Percentiles rank a stretch among this genome's conserved stretches.
Evolutionary conservation across 164 flowering plant genomes (phyloP).

Genomic region (Litsea cubeba): DNA sequence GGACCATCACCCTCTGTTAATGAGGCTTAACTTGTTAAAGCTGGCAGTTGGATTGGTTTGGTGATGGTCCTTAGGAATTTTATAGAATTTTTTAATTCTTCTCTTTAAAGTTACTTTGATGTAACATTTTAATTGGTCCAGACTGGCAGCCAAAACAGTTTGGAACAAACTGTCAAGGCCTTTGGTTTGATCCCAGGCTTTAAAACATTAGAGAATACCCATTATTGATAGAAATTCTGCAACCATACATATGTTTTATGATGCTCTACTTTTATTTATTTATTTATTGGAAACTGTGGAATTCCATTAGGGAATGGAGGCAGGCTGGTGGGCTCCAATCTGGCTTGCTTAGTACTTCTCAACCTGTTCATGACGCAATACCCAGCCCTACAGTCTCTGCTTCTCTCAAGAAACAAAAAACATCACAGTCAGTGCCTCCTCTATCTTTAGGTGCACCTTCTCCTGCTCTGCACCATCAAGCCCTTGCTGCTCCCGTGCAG

Average conservation of each 20-base stretch:
- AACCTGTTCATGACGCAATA: slow-evolving; percentile 50
- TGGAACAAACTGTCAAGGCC: background rate
- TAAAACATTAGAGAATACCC: background rate
- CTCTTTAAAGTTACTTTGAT: background rate
- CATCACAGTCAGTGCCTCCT: slow-evolving; percentile 44
- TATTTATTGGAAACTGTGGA: slow-evolving; percentile 1
- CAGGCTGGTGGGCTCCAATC: slow-evolving; percentile 53
- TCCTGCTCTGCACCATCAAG: slow-evolving; percentile 33
- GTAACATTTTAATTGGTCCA: background rate
- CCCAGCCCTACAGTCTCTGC: slow-evolving; percentile 73
- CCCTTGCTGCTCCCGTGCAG: slow-evolving; percentile 35
- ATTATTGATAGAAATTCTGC: background rate
- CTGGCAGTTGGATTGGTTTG: background rate
- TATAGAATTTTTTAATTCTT: too few relatives aligned
- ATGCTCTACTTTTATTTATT: slow-evolving; percentile 1
- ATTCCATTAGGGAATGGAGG: slow-evolving; percentile 78
- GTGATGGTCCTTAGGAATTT: background rate
- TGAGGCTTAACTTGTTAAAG: background rate
- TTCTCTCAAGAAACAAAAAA: slow-evolving; percentile 79
- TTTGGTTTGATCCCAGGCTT: background rate
- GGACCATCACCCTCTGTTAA: background rate
- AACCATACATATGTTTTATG: background rate
- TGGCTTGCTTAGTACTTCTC: slow-evolving; percentile 39
- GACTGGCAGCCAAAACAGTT: background rate
- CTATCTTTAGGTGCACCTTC: slow-evolving; percentile 36